These are phyloP conservation scores for Cydonia oblonga DNA, from an alignment of 331 rosid genomes.

Conservation along the genomic window DNA sequence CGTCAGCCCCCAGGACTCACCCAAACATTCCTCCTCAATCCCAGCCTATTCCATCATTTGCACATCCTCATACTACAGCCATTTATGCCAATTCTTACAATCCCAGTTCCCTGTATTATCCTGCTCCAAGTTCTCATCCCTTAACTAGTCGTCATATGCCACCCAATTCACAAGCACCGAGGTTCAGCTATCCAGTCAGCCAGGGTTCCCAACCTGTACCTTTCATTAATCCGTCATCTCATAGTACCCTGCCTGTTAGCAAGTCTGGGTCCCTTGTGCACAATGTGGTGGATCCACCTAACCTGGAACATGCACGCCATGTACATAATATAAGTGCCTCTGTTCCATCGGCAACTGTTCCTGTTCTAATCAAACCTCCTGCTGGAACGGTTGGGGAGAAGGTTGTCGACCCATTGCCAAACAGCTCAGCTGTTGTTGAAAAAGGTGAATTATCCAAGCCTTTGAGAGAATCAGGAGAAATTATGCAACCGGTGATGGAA, in stretches of 20 bases:
- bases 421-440: slow-evolving; percentile 23
- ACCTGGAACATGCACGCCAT: slow-evolving; percentile 42
- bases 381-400: slow-evolving; percentile 26
- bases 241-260: slow-evolving; percentile 27
- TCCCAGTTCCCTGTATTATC: slow-evolving; percentile 26
- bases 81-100: slow-evolving; percentile 34
- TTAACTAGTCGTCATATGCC: slow-evolving; percentile 42
- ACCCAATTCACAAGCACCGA: slow-evolving; percentile 46
- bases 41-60: slow-evolving; percentile 47
- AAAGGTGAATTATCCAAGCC: slow-evolving; percentile 36
- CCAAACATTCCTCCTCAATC: slow-evolving; percentile 53
- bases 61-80: slow-evolving; percentile 33
- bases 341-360: slow-evolving; percentile 25
- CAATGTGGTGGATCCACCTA: slow-evolving; percentile 29
- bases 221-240: slow-evolving; percentile 36
- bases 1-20: slow-evolving; percentile 51
- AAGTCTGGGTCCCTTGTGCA: slow-evolving; percentile 35
- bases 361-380: slow-evolving; percentile 37
- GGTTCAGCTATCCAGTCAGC: slow-evolving; percentile 44
- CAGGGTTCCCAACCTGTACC: slow-evolving; percentile 43
- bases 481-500: slow-evolving; percentile 9
- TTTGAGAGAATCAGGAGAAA: slow-evolving; percentile 27
- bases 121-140: slow-evolving; percentile 42
- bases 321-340: slow-evolving; percentile 19
- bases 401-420: slow-evolving; percentile 26